Conservation (phyloP, 805 yeast genomes). For the Candida endomychidarum region DNA sequence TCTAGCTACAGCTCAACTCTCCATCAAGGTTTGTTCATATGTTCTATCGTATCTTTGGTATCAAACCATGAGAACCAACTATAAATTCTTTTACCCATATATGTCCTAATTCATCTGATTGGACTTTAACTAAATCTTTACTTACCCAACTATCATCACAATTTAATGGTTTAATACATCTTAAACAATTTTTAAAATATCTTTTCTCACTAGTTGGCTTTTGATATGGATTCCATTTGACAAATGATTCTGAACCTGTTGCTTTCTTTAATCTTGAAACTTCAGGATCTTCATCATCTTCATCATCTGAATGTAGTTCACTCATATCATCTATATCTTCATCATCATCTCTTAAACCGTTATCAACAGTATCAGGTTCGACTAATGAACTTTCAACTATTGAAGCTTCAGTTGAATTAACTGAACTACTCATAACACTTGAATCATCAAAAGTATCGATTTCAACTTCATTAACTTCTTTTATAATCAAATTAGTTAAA, state of each 20-base stretch:
- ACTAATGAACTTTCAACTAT: neutral
- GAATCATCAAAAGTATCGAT: slow-evolving; percentile 6
- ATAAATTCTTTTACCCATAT: slow-evolving; percentile 35
- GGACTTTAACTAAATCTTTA: slow-evolving; percentile 42
- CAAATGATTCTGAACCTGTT: slow-evolving; percentile 3
- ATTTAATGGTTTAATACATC: slow-evolving; percentile 56
- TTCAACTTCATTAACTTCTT: slow-evolving; percentile 9
- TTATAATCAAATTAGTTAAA: slow-evolving; percentile 5
- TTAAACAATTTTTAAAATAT: slow-evolving; percentile 49
- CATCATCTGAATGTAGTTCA: slow-evolving; percentile 22
- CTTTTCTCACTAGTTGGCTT: slow-evolving; percentile 33
- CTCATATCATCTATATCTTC: slow-evolving; percentile 14
- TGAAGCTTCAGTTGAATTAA: slow-evolving; percentile 7
- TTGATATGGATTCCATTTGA: slow-evolving; percentile 51
- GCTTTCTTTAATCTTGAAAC: slow-evolving; percentile 10
- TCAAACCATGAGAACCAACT: slow-evolving; percentile 39
- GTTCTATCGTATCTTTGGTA: slow-evolving; percentile 21
- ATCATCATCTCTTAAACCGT: slow-evolving; percentile 12
- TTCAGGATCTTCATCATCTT: slow-evolving; percentile 18
- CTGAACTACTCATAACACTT: slow-evolving; percentile 2
- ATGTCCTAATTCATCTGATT: slow-evolving; percentile 20
- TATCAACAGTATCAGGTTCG: slow-evolving; percentile 6
- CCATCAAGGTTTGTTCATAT: slow-evolving; percentile 1
- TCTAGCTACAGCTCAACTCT: slow-evolving; percentile 15
- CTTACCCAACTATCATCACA: slow-evolving; percentile 56